Conservation (phyloP, 768 basidiomycete species). For the Trametes cubensis region DNA sequence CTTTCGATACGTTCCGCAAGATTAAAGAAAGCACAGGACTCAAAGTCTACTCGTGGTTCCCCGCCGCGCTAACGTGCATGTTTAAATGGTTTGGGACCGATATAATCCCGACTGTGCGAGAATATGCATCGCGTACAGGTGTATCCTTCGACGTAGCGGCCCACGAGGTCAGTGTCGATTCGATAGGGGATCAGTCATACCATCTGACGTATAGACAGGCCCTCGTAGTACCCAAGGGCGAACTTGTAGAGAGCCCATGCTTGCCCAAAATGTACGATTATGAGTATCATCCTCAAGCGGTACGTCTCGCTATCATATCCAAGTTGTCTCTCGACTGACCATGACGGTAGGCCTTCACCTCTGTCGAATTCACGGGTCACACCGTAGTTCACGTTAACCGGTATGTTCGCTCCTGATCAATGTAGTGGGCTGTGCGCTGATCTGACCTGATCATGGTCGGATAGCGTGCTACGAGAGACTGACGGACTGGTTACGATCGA, state of each 20-base stretch:
- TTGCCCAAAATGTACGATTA: conserved; percentile 3
- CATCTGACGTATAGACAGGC: neutral
- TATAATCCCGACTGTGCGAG: neutral
- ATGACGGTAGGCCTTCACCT: neutral
- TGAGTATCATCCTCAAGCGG: conserved; percentile 1
- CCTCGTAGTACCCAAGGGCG: neutral
- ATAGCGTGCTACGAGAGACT: neutral
- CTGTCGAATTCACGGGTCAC: neutral
- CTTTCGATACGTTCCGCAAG: neutral
- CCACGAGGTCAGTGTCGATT: neutral
- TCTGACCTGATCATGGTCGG: too few species aligned
- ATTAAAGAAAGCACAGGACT: neutral
- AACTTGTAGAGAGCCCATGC: neutral
- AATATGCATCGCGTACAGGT: neutral
- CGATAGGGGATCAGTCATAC: too few species aligned
- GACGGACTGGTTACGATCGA: neutral
- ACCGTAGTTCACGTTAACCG: neutral
- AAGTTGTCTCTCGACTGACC: neutral
- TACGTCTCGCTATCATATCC: neutral
- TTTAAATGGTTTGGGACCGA: neutral
- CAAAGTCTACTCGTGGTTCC: conserved; percentile 1
- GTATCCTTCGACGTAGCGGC: conserved; percentile 5
- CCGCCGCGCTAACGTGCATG: neutral
- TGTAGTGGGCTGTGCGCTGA: too few species aligned
- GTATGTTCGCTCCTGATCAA: neutral